Evolutionary conservation across 2,329 filamentous ascomycete genomes (phyloP), one percentile per base, ranked within the genome.

Genomic region (Trichocomaceae sp.): DNA sequence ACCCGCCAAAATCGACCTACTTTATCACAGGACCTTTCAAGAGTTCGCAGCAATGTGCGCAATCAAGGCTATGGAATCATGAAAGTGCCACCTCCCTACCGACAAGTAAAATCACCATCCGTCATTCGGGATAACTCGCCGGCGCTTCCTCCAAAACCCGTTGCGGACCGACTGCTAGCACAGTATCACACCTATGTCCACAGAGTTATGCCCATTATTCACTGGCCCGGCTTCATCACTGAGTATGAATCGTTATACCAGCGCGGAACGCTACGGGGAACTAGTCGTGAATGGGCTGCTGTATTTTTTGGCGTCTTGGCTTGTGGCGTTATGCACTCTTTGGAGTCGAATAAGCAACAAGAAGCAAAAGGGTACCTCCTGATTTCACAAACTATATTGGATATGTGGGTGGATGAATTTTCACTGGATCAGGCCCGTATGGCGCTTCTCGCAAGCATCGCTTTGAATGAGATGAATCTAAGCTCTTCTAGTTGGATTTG

Each of bases 401-500:
- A 95, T 66, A 84, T 88, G 0, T 96, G 90, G 87, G 83, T 83
- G 59, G 87, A 95, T 63, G 82, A 87, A 33, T 83, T 87, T 60
- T 83, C 82, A 1, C 77, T 95, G 20, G 87, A 95, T 61, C 83
- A 91, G 64, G 88, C 84, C 2, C 82, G 89, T 50, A 78, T 84
- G 1, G 78, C 87, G 12, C 76, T 93, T 22, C 77, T 97, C 17
- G 80, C 87, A 46, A 86, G 87, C 57, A 80, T 95, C 22, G 95
- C 87, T 60, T 80, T 95, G 39, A 85, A 86, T 61, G 93, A 97
- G 72, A 83, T 87, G 72, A 96, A 96, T 64, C 76, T 90, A 50
- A 90, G 87, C 68, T 89, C 90, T 2, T 84, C 88, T 0, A 89
- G 89, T 12, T 95, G 88, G 83, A 84, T 84, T 17, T 96, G 89